Evolutionary conservation across 2,329 filamentous ascomycete species (phyloP), one percentile per base, ranked within the genome.

Genomic region (Parastagonospora nodorum): DNA sequence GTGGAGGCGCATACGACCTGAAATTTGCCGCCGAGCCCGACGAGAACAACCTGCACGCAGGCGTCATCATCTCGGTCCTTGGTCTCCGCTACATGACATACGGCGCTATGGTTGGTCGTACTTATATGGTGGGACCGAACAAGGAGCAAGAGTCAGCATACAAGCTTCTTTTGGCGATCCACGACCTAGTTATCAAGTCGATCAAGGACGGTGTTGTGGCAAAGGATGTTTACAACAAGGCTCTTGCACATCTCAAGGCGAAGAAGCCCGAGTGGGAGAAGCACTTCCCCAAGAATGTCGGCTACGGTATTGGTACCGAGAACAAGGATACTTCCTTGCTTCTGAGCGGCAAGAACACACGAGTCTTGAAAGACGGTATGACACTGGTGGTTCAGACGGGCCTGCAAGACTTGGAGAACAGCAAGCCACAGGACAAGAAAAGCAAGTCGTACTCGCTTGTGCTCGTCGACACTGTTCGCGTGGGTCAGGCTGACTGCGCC

Each of bases 201-300:
- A 86, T 97, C 55, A 86, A 89, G 51, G 93, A 97, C 67, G 94
- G 94, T 28, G 89, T 88, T 10, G 78, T 85, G 2, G 90, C 88
- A 42, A 96, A 94, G 75, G 93, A 99, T 51, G 85, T 99, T 27
- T 99, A 97, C 76, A 84, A 82, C 74, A 97, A 96, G 76, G 94
- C 94, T 0, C 68, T 96, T 10, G 80, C 80, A 51, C 81, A 93
- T 44, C 83, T 99, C 66, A 92, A 87, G 71, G 83, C 89, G 42
- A 97, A 95, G 80, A 96, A 95, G 76, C 93, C 94, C 0, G 93
- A 97, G 53, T 81, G 97, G 57, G 94, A 96, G 77, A 93, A 95
- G 77, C 88, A 97, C 68, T 97, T 99, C 69, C 78, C 93, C 38
- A 96, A 95, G 76, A 96, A 90, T 58, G 87, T 97, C 32, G 94